These are phyloP conservation scores for Symbiodinium pilosum DNA, from an alignment of 73 alveolate species.

Conservation along the genomic window DNA sequence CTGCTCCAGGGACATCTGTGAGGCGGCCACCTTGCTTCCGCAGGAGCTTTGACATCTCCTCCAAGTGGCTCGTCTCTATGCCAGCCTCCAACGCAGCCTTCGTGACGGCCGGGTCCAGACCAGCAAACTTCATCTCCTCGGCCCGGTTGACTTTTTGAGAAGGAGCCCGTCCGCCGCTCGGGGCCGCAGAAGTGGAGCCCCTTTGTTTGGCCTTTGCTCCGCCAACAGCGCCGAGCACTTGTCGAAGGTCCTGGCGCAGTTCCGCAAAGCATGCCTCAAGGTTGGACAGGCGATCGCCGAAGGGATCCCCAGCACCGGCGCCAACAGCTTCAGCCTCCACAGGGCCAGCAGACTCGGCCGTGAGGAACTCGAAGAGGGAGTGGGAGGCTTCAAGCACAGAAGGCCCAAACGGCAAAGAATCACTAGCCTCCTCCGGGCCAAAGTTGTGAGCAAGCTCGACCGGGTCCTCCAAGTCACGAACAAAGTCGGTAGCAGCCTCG, in stretches of 20 bases:
- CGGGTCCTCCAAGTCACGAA: background rate
- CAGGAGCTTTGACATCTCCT: background rate
- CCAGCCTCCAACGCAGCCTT: background rate
- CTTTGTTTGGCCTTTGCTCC: too few species aligned
- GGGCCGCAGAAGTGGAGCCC: too few species aligned
- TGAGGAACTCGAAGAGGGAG: background rate
- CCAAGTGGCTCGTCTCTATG: background rate
- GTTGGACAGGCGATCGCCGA: too few species aligned
- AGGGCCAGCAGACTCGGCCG: background rate
- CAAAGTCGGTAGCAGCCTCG: too few species aligned
- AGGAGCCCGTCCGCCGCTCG: too few species aligned
- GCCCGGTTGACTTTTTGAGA: too few species aligned
- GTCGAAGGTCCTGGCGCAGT: too few species aligned
- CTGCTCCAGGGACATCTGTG: background rate
- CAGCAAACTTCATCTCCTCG: background rate
- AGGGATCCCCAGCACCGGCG: too few species aligned
- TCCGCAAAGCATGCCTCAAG: too few species aligned
- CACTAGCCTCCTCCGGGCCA: background rate
- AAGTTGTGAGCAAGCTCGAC: background rate
- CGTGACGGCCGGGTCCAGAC: background rate
- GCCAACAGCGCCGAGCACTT: too few species aligned
- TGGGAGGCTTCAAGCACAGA: background rate
- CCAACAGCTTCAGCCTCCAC: too few species aligned
- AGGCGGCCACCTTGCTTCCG: background rate
- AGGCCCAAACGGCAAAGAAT: background rate